A percentile compares a stretch with the other conserved stretches of the same genome.
Conservation (phyloP, 768 basidiomycete species). For the Mycena capillaripes region DNA sequence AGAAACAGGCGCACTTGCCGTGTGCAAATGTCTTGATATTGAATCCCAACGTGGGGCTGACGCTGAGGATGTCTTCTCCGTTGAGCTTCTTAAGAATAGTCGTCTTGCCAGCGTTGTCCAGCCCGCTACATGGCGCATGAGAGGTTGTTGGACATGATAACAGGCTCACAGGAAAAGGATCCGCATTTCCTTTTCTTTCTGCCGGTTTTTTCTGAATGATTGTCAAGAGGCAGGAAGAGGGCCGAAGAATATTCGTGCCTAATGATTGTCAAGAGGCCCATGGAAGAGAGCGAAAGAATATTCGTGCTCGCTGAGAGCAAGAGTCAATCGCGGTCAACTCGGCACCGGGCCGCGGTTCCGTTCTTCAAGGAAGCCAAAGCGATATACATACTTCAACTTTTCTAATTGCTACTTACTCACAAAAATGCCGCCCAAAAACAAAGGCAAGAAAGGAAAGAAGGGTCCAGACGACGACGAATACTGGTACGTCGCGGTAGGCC, state of each 20-base stretch:
- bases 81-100: conserved; percentile 97
- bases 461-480: conserved; percentile 80
- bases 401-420: conserved; percentile 18
- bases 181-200: conserved; percentile 97
- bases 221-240: conserved; percentile 81
- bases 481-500: conserved; percentile 66
- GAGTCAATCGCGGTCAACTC: conserved; percentile 6
- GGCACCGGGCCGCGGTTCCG: conserved; percentile 10
- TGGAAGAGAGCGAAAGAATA: conserved; percentile 44
- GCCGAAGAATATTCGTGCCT: too few relatives aligned
- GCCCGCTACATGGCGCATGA: conserved; percentile 70
- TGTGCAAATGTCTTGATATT: conserved; percentile 98
- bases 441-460: conserved; percentile 92
- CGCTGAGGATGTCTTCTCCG: conserved; percentile 88
- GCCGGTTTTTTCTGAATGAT: conserved; percentile 96
- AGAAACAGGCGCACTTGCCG: conserved; percentile 73
- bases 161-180: conserved; percentile 87
- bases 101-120: conserved; percentile 99
- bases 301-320: not conserved
- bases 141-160: conserved; percentile 26
- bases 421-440: conserved; percentile 72
- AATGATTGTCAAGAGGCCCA: conserved; percentile 99
- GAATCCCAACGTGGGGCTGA: conserved; percentile 97
- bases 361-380: conserved; percentile 1
- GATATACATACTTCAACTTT: conserved; percentile 5